Base-by-base conservation (phyloP, 2,329 filamentous ascomycete genomes). In the Cryphonectria japonica region DNA sequence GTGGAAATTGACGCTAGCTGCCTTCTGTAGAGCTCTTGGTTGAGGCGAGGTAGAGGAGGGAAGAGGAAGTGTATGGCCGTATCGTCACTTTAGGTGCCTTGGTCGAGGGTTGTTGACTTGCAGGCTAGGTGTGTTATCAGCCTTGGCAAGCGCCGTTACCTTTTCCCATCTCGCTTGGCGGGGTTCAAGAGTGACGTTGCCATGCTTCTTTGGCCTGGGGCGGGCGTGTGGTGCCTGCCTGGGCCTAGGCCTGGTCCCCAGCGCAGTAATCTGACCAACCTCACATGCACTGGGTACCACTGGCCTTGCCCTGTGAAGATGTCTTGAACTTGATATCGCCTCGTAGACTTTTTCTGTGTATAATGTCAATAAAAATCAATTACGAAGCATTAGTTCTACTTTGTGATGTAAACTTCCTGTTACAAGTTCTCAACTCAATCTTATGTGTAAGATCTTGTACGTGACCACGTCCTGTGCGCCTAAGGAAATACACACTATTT, bases 101-200 rank as follows among this genome's bases (percentile, higher is more conserved):
- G 26, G 54, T n/a, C 16, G 37, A 59, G 26, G 52, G 65, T 43
- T 11, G n/a, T 68, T 43, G 29, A 46, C 29, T 9, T 52, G 41
- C 29, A 32, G 11, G 39, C 11, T 11, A 50, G 46, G 63, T 65
- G 43, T 41, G 39, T 63, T 37, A 29, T 52, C 41, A 54, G 57
- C 39, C 41, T 62, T 61, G 57, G 59, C 57, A 62, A 50, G 41
- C 37, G 37, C 39, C 22, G 52, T 9, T 46, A 29, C 54, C 52
- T 50, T 61, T 46, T 29, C 39, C 39, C 29, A 22, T 14, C 34
- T 50, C 14, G 64, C 54, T 61, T 67, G 66, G 66, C 66, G 66
- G 66, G 66, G 66, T 67, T 34, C 22, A 67, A 22, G n/a, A 67
- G 52, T 67, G 66, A 67, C 66, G 66, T 67, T 67, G 52, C 37